Conservation (phyloP, 148 eudicot genomes). For the Rhododendron williamsianum region DNA sequence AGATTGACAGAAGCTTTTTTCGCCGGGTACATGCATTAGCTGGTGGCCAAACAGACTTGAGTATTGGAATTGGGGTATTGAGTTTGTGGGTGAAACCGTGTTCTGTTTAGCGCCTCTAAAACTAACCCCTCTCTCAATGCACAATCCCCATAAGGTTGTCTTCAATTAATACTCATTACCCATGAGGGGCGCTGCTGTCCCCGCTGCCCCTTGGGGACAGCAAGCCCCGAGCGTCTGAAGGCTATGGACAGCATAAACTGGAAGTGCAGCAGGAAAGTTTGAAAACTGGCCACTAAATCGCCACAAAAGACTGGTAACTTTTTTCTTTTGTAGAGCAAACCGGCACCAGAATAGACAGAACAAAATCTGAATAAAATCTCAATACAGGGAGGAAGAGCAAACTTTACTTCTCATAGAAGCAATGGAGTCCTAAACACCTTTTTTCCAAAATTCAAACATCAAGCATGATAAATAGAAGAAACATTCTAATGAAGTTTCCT, state of each 20-base stretch:
- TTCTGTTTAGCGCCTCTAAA: too few relatives aligned
- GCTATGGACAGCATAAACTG: background rate
- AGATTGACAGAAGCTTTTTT: too few relatives aligned
- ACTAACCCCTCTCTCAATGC: too few relatives aligned
- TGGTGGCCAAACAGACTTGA: too few relatives aligned
- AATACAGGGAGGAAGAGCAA: background rate
- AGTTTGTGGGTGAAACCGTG: too few relatives aligned
- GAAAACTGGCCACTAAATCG: background rate
- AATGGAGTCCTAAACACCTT: background rate
- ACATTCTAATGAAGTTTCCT: background rate
- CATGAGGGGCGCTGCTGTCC: too few relatives aligned
- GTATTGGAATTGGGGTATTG: too few relatives aligned
- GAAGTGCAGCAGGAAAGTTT: background rate
- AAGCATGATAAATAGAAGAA: background rate
- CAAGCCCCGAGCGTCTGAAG: background rate
- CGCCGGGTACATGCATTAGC: too few relatives aligned
- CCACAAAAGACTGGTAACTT: background rate
- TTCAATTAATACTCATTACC: too few relatives aligned
- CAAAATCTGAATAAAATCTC: background rate
- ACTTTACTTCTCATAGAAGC: slow-evolving; percentile 3
- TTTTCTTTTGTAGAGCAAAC: background rate
- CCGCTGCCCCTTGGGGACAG: too few relatives aligned
- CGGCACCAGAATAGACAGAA: background rate
- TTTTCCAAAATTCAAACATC: background rate
- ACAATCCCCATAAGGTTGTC: too few relatives aligned